These are phyloP conservation scores for Helenozyma baotianmanensis DNA, from an alignment of 805 yeast genomes.

Conservation along the genomic window DNA sequence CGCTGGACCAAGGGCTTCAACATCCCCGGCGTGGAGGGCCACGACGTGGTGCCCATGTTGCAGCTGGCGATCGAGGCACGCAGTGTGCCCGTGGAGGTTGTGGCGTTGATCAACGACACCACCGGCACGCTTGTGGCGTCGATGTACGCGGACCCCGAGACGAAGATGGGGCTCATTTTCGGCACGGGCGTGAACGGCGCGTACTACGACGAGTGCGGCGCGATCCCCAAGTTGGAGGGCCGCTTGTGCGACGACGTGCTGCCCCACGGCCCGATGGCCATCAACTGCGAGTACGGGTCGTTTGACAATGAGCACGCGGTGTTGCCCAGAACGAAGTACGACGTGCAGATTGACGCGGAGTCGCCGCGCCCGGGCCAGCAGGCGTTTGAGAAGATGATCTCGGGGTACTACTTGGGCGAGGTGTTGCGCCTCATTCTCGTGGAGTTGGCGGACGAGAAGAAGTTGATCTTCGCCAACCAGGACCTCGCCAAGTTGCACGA, in stretches of 20 bases:
- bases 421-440: slow-evolving; percentile 73
- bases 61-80: slow-evolving; percentile 64
- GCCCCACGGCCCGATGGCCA: slow-evolving; percentile 76
- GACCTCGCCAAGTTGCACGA: slow-evolving; percentile 57
- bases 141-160: slow-evolving; percentile 80
- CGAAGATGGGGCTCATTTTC: slow-evolving; percentile 92
- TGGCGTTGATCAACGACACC: slow-evolving; percentile 93
- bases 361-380: slow-evolving; percentile 97
- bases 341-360: slow-evolving; percentile 69
- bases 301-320: slow-evolving; percentile 84
- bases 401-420: slow-evolving; percentile 96
- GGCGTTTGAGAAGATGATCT: slow-evolving; percentile 93
- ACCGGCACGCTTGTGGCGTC: slow-evolving; percentile 97
- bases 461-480: slow-evolving; percentile 66
- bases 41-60: slow-evolving; percentile 89
- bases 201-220: slow-evolving; percentile 70
- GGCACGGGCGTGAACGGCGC: slow-evolving; percentile 99
- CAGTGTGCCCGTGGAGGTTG: slow-evolving; percentile 75
- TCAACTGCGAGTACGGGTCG: slow-evolving; percentile 97
- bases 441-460: slow-evolving; percentile 59
- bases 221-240: slow-evolving; percentile 80
- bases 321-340: slow-evolving; percentile 89
- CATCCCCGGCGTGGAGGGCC: slow-evolving; percentile 88
- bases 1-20: slow-evolving; percentile 98
- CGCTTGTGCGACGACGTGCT: slow-evolving; percentile 59